These are phyloP conservation scores for Pilatotrama ljubarskyi DNA, from an alignment of 768 basidiomycete genomes.

Conservation along the genomic window DNA sequence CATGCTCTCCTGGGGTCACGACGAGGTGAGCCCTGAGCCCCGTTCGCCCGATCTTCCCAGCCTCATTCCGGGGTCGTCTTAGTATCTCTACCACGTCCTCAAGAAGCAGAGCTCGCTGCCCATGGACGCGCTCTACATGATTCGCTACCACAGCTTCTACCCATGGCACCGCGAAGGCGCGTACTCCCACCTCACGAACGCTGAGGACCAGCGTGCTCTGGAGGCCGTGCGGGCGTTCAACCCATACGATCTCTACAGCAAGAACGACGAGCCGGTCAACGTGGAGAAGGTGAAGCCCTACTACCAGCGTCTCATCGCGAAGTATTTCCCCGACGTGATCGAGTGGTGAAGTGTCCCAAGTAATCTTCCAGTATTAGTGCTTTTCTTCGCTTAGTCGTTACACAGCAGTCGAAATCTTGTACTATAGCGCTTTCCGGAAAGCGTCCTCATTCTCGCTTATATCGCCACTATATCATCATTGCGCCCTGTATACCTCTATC, in stretches of 20 bases:
- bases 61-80: conserved; percentile 1
- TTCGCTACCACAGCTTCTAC: conserved; percentile 94
- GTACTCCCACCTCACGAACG: conserved; percentile 76
- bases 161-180: conserved; percentile 93
- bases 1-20: conserved; percentile 90
- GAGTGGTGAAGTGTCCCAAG: conserved; percentile 58
- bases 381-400: neutral
- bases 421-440: conserved; percentile 1
- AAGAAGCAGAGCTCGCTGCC: conserved; percentile 84
- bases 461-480: neutral
- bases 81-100: conserved; percentile 85
- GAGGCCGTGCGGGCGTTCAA: conserved; percentile 86
- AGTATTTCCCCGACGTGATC: conserved; percentile 80
- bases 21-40: conserved; percentile 59
- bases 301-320: conserved; percentile 78
- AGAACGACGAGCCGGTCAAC: conserved; percentile 70
- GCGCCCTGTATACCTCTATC: neutral
- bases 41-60: neutral
- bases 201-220: conserved; percentile 62
- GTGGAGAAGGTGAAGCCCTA: conserved; percentile 72
- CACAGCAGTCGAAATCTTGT: neutral
- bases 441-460: neutral
- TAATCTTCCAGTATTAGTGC: neutral
- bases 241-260: conserved; percentile 93
- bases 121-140: conserved; percentile 84